These are phyloP conservation scores for Pyricularia grisea DNA, from an alignment of 2,329 filamentous ascomycete species.

Conservation along the genomic window DNA sequence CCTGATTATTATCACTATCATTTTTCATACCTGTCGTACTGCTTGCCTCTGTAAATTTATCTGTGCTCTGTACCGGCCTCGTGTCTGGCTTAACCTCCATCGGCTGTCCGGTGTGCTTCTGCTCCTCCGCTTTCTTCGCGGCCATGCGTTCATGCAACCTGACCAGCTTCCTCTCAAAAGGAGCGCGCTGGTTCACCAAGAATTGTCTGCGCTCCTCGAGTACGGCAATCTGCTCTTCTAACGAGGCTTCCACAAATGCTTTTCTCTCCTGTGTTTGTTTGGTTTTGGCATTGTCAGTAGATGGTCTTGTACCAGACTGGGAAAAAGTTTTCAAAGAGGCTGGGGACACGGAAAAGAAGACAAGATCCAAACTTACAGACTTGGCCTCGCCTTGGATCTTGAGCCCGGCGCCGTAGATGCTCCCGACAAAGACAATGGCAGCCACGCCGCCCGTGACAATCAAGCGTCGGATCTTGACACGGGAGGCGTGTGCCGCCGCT, in stretches of 20 bases:
- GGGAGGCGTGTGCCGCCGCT: background rate
- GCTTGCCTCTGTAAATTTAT: background rate
- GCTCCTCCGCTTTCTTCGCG: conserved; percentile 1
- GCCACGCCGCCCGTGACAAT: conserved; percentile 17
- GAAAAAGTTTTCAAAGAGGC: background rate
- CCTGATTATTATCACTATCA: background rate
- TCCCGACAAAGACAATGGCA: conserved; percentile 19
- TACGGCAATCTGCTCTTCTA: conserved; percentile 19
- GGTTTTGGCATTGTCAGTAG: background rate
- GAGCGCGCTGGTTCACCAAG: conserved; percentile 14
- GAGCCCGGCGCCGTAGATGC: conserved; percentile 21
- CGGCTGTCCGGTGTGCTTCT: conserved; percentile 1
- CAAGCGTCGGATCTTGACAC: background rate
- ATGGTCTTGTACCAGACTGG: background rate
- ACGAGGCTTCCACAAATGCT: conserved; percentile 12
- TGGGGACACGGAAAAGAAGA: background rate
- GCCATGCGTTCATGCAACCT: conserved; percentile 18
- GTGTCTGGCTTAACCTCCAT: background rate
- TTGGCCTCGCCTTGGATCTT: conserved; percentile 19
- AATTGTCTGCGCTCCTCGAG: conserved; percentile 17
- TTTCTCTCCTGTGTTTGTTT: conserved; percentile 11
- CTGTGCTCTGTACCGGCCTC: background rate
- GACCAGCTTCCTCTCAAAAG: conserved; percentile 21
- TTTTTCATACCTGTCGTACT: background rate
- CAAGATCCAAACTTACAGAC: conserved; percentile 9